These are phyloP conservation scores for Chenopodium album DNA, from an alignment of 148 eudicot species.

Conservation along the genomic window DNA sequence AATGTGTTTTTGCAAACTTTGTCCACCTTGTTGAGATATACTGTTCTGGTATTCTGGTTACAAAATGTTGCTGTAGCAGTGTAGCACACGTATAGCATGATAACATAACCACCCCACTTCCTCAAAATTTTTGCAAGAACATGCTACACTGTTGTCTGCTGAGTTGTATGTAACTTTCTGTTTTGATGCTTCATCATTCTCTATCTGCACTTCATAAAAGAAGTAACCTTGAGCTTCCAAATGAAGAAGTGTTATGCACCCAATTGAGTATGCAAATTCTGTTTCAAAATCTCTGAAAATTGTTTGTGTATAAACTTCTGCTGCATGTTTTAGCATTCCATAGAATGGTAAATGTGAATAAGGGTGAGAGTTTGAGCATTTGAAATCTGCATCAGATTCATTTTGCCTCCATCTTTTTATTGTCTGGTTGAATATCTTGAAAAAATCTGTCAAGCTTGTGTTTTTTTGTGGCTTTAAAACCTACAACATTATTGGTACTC, in stretches of 20 bases:
- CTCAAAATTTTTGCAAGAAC: not conserved
- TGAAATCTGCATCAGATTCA: not conserved
- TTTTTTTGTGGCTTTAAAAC: not conserved
- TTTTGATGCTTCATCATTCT: not conserved
- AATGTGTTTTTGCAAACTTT: not conserved
- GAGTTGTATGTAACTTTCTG: not conserved
- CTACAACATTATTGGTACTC: not conserved
- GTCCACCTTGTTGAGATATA: not conserved
- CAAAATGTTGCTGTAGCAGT: not conserved
- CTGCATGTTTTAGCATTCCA: no score
- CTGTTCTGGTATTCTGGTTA: not conserved
- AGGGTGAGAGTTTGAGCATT: not conserved
- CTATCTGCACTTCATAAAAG: not conserved
- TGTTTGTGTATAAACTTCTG: not conserved
- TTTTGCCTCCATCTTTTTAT: not conserved
- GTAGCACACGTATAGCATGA: not conserved
- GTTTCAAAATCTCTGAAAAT: not conserved
- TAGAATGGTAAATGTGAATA: no score
- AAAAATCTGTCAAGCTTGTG: not conserved
- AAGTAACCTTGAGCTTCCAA: no score
- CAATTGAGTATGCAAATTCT: not conserved
- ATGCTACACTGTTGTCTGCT: not conserved
- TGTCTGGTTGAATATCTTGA: not conserved
- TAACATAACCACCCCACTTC: no score
- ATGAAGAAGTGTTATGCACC: no score